These are phyloP conservation scores for Periconia sp. DNA, from an alignment of 2,329 filamentous ascomycete genomes.

Conservation along the genomic window DNA sequence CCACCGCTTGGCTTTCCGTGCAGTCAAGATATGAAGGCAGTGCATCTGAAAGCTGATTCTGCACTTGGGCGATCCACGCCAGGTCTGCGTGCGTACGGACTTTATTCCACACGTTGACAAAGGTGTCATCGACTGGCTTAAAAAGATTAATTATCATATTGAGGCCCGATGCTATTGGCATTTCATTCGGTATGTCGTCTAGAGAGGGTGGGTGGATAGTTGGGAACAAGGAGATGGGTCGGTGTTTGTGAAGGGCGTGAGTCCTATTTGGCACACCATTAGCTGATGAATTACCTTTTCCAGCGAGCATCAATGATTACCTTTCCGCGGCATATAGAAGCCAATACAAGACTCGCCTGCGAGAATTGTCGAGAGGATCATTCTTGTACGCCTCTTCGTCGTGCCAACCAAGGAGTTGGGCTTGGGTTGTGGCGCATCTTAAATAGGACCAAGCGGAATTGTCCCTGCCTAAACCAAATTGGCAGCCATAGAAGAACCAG, in stretches of 20 bases:
- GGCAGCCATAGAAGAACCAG: slow-evolving; percentile 63
- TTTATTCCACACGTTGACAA: slow-evolving; percentile 67
- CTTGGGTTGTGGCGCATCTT: slow-evolving; percentile 62
- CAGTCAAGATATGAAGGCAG: slow-evolving; percentile 58
- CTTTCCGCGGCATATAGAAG: slow-evolving; percentile 64
- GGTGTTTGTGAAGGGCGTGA: slow-evolving; percentile 65
- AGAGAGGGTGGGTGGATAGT: slow-evolving; percentile 58
- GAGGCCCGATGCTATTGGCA: slow-evolving; percentile 60
- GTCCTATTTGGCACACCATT: slow-evolving; percentile 48
- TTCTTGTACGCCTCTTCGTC: slow-evolving; percentile 59
- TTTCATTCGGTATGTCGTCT: slow-evolving; percentile 55
- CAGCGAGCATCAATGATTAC: slow-evolving; percentile 30
- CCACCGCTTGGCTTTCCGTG: slow-evolving; percentile 68
- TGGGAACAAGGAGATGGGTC: slow-evolving; percentile 62
- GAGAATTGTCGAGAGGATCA: slow-evolving; percentile 55
- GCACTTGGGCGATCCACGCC: slow-evolving; percentile 50
- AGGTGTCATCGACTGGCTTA: slow-evolving; percentile 64
- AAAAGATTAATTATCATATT: slow-evolving; percentile 63
- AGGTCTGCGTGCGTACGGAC: slow-evolving; percentile 49
- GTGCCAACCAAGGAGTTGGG: slow-evolving; percentile 61
- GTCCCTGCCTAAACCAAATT: slow-evolving; percentile 63
- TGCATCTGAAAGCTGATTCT: slow-evolving; percentile 55
- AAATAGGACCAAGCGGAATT: slow-evolving; percentile 66
- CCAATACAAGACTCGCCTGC: slow-evolving; percentile 62
- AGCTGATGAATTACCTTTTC: neutral